Percentiles rank a stretch among this genome's conserved stretches.
phyloP scores from a whole-genome alignment of 176 grass and related monocot species.

The Avena sativa region DNA sequence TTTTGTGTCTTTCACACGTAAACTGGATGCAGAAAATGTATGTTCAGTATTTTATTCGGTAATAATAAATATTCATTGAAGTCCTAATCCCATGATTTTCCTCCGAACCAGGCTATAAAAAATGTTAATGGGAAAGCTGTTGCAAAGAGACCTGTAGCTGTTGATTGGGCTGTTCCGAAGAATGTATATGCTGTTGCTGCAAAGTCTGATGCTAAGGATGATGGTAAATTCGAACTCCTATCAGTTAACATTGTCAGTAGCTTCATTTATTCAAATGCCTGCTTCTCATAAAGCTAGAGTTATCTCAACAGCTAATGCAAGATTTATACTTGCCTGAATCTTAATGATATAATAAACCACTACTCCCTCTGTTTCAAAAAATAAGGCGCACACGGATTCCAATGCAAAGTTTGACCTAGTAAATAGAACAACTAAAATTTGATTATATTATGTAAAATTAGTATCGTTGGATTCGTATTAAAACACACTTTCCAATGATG shows the following conservation, averaged over 20 bases:
- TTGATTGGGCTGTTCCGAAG: conserved; percentile 97
- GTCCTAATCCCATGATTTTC: conserved; percentile 35
- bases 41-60: conserved; percentile 38
- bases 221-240: conserved; percentile 54
- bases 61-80: conserved; percentile 38
- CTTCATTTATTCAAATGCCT: neutral
- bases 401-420: too few species aligned
- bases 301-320: conserved; percentile 16
- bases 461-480: too few species aligned
- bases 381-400: too few species aligned
- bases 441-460: too few species aligned
- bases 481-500: too few species aligned
- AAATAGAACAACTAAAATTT: too few species aligned
- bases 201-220: conserved; percentile 56
- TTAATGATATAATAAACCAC: conserved; percentile 15
- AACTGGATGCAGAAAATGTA: conserved; percentile 99
- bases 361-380: neutral
- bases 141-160: conserved; percentile 87
- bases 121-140: conserved; percentile 75
- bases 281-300: neutral
- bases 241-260: neutral
- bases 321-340: conserved; percentile 14
- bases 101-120: conserved; percentile 83
- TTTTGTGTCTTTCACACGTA: conserved; percentile 97
- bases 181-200: conserved; percentile 80